phyloP scores from a whole-genome alignment of 202 grass and related monocot species.

The Sporobolus alterniflorus region DNA sequence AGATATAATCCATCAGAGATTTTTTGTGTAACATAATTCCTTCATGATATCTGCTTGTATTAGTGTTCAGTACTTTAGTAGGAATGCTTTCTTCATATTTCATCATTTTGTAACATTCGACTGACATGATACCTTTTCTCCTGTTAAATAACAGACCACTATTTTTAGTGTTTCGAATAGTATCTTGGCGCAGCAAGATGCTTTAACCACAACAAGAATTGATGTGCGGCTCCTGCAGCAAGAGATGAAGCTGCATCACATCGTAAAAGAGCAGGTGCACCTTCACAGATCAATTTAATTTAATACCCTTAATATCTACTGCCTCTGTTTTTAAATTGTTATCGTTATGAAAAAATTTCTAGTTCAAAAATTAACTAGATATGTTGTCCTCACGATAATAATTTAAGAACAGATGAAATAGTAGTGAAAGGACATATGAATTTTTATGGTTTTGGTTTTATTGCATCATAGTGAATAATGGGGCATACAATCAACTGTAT shows the following conservation, averaged over 20 bases:
- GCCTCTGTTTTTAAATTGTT: too few relatives aligned
- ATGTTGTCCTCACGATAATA: too few relatives aligned
- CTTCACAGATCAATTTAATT: neutral
- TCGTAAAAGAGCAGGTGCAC: slow-evolving; percentile 65
- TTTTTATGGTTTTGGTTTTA: neutral
- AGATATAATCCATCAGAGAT: neutral
- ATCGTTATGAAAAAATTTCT: too few relatives aligned
- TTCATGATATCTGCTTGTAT: neutral
- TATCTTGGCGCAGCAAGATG: slow-evolving; percentile 48
- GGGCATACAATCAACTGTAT: neutral
- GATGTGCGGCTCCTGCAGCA: slow-evolving; percentile 44
- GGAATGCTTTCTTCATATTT: neutral
- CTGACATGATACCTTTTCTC: slow-evolving; percentile 7
- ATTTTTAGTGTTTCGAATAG: slow-evolving; percentile 51
- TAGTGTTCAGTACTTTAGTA: neutral
- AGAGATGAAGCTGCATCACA: slow-evolving; percentile 44
- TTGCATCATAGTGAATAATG: neutral
- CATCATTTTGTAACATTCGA: neutral
- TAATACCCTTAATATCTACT: too few relatives aligned
- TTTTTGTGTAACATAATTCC: neutral
- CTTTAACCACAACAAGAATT: slow-evolving; percentile 47
- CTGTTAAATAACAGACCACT: slow-evolving; percentile 44
- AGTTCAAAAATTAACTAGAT: too few relatives aligned
- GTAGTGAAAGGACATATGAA: neutral
- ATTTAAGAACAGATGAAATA: too few relatives aligned